Evolutionary conservation across 257 asterid genomes (phyloP).

Genomic region (Solanum microdontum): DNA sequence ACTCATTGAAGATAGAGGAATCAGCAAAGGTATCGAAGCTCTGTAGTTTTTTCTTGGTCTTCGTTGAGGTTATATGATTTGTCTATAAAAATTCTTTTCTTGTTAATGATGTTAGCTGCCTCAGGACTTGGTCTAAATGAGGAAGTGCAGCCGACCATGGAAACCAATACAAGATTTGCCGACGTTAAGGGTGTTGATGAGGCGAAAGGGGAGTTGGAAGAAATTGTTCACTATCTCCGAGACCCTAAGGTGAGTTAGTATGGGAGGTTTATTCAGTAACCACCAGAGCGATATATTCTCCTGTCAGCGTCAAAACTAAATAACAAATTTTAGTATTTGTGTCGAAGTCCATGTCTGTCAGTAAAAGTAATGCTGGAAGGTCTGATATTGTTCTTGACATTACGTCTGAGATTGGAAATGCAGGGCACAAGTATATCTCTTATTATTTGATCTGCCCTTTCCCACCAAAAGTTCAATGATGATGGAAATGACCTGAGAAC

Average conservation of each 20-base stretch:
- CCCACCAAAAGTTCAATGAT: background rate
- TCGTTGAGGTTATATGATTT: constrained; percentile 1
- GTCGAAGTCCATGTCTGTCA: background rate
- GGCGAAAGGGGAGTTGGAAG: constrained; percentile 91
- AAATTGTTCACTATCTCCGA: constrained; percentile 94
- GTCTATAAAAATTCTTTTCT: background rate
- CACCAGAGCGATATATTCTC: background rate
- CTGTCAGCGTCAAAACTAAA: background rate
- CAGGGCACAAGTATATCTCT: background rate
- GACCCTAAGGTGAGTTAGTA: constrained; percentile 71
- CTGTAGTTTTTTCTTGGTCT: background rate
- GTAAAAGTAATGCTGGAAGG: background rate
- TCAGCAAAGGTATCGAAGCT: constrained; percentile 58
- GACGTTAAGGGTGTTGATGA: constrained; percentile 98
- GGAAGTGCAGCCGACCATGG: constrained; percentile 81
- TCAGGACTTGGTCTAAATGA: constrained; percentile 84
- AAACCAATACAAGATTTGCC: constrained; percentile 70
- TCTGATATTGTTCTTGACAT: background rate
- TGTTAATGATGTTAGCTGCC: constrained; percentile 2
- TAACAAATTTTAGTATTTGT: background rate
- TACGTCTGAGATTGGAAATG: background rate
- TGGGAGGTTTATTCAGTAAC: background rate
- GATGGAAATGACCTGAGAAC: background rate
- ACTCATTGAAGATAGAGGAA: constrained; percentile 81
- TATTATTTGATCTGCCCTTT: background rate